Conservation (phyloP, 2,329 filamentous ascomycete species). For the Phyllosticta citrichinensis region DNA sequence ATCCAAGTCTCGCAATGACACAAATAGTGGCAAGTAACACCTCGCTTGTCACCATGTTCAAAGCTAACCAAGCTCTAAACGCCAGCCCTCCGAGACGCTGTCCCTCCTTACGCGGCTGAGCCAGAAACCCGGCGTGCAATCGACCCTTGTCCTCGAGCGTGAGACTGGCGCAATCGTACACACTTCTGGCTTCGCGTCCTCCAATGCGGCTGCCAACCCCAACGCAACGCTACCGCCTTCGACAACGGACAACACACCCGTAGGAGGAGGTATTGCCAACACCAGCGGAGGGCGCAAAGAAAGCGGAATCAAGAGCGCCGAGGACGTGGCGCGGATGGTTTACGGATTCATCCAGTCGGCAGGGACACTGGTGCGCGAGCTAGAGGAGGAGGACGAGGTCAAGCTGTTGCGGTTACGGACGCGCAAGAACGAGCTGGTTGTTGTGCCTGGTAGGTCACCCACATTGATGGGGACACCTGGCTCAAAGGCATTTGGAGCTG, state of each 20-base stretch:
- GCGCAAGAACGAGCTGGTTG: constrained; percentile 77
- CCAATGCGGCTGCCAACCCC: constrained; percentile 42
- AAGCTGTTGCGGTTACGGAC: constrained; percentile 67
- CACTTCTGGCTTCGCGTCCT: constrained; percentile 58
- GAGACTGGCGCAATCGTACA: constrained; percentile 63
- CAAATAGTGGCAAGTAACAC: constrained; percentile 7
- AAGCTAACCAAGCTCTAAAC: neutral
- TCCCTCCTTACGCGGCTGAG: constrained; percentile 58
- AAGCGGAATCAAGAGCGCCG: constrained; percentile 48
- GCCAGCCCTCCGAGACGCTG: constrained; percentile 47
- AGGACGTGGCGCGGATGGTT: constrained; percentile 66
- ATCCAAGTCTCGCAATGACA: neutral
- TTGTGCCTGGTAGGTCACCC: constrained; percentile 50
- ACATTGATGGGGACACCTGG: no score
- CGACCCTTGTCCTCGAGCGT: constrained; percentile 65
- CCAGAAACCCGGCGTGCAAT: constrained; percentile 70
- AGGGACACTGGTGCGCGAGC: constrained; percentile 57
- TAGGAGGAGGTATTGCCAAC: constrained; percentile 18
- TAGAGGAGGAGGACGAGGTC: constrained; percentile 69
- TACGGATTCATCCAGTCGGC: constrained; percentile 66
- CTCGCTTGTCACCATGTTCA: neutral
- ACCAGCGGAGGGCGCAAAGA: constrained; percentile 25
- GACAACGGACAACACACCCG: constrained; percentile 19
- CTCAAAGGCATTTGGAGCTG: neutral
- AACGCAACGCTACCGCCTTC: constrained; percentile 28